Evolutionary conservation across 2,329 filamentous ascomycete genomes (phyloP), one percentile per base, ranked within the genome.

Genomic region (Madurella fahalii): DNA sequence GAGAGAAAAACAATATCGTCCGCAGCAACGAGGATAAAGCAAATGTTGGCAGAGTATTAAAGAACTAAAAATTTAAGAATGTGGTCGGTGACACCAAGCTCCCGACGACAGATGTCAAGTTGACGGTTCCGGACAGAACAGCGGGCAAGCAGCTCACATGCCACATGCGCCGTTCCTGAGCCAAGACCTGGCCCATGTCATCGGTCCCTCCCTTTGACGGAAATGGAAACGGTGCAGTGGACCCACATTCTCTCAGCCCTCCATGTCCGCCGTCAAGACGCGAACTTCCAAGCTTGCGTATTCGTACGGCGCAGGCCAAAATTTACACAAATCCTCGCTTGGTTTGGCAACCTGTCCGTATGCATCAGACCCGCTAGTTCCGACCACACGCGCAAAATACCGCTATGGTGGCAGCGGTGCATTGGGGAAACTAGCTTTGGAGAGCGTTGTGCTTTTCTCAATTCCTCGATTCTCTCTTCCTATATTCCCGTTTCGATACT

Each of bases 121-220:
- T 40, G 16, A 32, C 20, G 20, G 40, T 13, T 17, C 2, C 2
- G 15, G 31, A 11, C n/a, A 11, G 20, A 20, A 37, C n/a, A 12
- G 44, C n/a, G 12, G 9, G 11, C 34, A n/a, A 39, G 37, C 15
- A 32, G 32, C 31, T 15, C 17, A 44, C 48, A 53, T 47, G 47
- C 47, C 53, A 55, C 53, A 51, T 55, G 52, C 18, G 13, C 20
- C 31, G 32, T 56, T 47, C 16, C 40, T 34, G 46, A 20, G 32
- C 47, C 37, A 47, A 46, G 46, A 48, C 40, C 44, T 30, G 43
- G 53, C 20, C 15, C 13, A 47, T 53, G 54, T 47, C 54, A 53
- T 53, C 50, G 42, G 40, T 40, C 37, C 48, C 40, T 43, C 44
- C 34, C 31, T 7, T 12, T 12, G 11, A 37, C 11, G 4, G 25